Evolutionary conservation across 1,139 yeast genomes (phyloP).

Genomic region (Taphrina confusa): DNA sequence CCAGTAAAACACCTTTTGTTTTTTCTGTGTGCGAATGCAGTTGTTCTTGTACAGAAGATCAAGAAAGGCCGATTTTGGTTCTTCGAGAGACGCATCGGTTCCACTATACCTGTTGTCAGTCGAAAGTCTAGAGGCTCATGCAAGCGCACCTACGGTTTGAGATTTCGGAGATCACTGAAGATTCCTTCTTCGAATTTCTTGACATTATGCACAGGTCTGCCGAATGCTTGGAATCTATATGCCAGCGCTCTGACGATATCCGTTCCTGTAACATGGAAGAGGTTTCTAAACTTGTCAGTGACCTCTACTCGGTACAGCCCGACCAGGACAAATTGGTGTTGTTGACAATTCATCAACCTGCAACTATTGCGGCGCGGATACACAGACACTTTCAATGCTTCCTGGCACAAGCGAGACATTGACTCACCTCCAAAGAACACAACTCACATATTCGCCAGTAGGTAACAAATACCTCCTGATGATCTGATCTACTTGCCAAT

Average conservation of each 20-base stretch:
- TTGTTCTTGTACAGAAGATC: conserved; percentile 81
- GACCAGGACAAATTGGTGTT: neutral
- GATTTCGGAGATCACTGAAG: conserved; percentile 81
- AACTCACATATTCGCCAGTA: conserved; percentile 84
- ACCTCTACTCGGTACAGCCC: neutral
- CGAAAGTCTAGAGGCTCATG: too few relatives aligned
- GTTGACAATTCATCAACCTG: conserved; percentile 24
- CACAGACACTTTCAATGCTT: conserved; percentile 8
- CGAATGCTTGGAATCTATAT: conserved; percentile 86
- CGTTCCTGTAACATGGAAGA: conserved; percentile 90
- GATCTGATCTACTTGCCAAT: conserved; percentile 88
- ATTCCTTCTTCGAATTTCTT: conserved; percentile 97
- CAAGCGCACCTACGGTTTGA: conserved; percentile 62
- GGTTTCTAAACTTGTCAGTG: conserved; percentile 53
- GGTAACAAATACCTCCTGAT: conserved; percentile 82
- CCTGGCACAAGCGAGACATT: conserved; percentile 5
- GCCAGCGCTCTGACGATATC: conserved; percentile 92
- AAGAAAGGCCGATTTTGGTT: conserved; percentile 81
- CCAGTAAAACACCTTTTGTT: conserved; percentile 97
- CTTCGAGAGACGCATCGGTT: conserved; percentile 81
- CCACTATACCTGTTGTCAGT: too few relatives aligned
- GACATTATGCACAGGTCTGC: conserved; percentile 76
- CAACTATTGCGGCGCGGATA: conserved; percentile 6
- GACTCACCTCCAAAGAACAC: conserved; percentile 69
- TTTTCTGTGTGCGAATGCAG: conserved; percentile 91